Evolutionary conservation across 495 filamentous ascomycete genomes (phyloP), one percentile per base, ranked within the genome.

Genomic region (Xylaria nigripes): DNA sequence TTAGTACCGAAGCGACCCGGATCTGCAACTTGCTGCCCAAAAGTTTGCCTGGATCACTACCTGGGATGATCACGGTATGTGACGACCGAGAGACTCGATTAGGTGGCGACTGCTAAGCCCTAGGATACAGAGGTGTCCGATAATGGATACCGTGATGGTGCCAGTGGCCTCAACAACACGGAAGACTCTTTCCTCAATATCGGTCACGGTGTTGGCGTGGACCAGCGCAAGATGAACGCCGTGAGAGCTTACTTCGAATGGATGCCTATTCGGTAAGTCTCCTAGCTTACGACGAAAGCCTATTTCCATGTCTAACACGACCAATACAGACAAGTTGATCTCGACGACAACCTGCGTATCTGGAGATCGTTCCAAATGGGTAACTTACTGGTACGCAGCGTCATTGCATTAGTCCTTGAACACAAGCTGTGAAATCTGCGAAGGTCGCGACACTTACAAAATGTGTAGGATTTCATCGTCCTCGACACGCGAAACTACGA

Each of bases 241-340:
- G 82, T 86, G 19, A 71, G 84, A 32, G 82, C 84, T 0, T 86
- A 86, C 61, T 87, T 86, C 49, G 84, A 87, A 60, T 87, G 84
- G 83, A 84, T 78, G 75, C 75, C 75, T 7, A 72, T 77, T 51
- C 70, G 81, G 64, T 67, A 50, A 51, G 61, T 22, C 45, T 34
- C n/a, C 3, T 10, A 41, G 10, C 29, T 18, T 2, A 46, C 4
- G 10, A 3, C 13, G 21, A 38, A 38, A 10, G 3, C 19, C 22
- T 27, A n/a, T 19, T 5, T 22, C 19, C 1, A 1, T 36, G 4
- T 24, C 46, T 23, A 54, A 24, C 1, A 21, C 5, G n/a, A n/a
- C 25, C 3, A 13, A 19, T 2, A 30, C 51, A 67, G 64, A 21
- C 81, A 82, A 63, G 76, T 83, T 27, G 81, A 84, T 36, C 82